These are phyloP conservation scores for Trichoderma atroviride DNA, from an alignment of 2,329 filamentous ascomycete genomes.

Conservation along the genomic window DNA sequence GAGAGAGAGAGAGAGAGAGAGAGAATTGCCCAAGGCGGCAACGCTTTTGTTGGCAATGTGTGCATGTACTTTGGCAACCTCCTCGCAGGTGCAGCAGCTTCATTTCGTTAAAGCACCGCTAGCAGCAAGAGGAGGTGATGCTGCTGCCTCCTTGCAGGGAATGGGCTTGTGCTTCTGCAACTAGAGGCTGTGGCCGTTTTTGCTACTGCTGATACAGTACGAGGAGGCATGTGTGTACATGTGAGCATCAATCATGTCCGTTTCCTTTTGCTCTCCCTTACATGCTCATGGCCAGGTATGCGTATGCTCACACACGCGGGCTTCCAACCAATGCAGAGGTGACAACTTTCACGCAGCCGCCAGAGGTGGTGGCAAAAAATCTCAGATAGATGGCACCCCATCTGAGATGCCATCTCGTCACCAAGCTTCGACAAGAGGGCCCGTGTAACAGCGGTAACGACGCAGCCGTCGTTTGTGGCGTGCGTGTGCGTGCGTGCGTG, in stretches of 20 bases:
- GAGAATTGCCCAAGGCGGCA: background rate
- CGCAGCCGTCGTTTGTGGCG: background rate
- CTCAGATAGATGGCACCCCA: background rate
- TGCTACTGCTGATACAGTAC: background rate
- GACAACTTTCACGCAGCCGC: background rate
- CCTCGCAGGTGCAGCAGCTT: background rate
- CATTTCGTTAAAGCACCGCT: background rate
- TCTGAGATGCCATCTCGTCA: constrained; percentile 5
- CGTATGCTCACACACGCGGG: background rate
- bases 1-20: background rate
- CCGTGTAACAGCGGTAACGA: background rate
- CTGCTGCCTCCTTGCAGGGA: background rate
- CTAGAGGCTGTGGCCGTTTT: background rate
- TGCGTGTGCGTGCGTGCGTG: background rate
- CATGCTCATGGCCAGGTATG: background rate
- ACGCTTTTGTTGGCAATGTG: background rate
- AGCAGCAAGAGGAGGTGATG: background rate
- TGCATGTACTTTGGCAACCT: background rate
- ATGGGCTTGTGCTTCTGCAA: background rate
- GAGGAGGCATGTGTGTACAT: background rate
- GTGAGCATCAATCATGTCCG: background rate
- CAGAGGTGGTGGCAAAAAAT: background rate
- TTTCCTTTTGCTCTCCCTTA: background rate
- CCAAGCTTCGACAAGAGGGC: background rate
- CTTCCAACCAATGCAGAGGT: background rate